Evolutionary conservation across 805 yeast species (phyloP).

Genomic region (Schizosaccharomyces japonicus): DNA sequence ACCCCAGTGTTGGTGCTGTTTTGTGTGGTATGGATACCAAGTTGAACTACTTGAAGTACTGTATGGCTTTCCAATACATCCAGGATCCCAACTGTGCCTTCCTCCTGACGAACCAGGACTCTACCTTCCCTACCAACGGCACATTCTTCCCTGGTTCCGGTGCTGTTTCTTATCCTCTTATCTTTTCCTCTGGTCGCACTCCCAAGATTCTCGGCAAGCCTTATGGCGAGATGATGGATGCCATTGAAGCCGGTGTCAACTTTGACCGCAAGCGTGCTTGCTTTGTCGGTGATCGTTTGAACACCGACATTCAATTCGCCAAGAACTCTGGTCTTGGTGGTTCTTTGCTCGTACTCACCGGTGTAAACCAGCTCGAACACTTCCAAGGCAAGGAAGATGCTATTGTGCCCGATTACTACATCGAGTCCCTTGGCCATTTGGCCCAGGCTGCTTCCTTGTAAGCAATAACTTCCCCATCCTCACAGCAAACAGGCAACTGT

Average conservation of each 20-base stretch:
- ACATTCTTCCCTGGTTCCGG: conserved; percentile 86
- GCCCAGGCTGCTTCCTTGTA: background rate
- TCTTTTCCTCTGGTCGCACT: conserved; percentile 49
- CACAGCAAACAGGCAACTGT: no score
- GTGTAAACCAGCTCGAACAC: conserved; percentile 57
- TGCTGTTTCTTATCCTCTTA: conserved; percentile 54
- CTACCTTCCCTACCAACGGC: conserved; percentile 81
- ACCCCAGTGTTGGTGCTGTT: conserved; percentile 62
- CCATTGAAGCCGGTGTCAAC: conserved; percentile 43
- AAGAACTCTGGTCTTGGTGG: conserved; percentile 53
- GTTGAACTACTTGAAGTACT: conserved; percentile 59
- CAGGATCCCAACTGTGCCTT: conserved; percentile 40
- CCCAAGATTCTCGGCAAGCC: conserved; percentile 93
- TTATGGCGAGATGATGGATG: conserved; percentile 65
- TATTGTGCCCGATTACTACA: conserved; percentile 41
- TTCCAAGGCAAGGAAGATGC: conserved; percentile 22
- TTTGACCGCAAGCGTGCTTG: conserved; percentile 35
- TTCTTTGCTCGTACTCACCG: conserved; percentile 71
- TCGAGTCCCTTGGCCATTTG: conserved; percentile 45
- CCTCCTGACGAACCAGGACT: conserved; percentile 83
- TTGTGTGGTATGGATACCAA: conserved; percentile 64
- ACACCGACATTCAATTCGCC: conserved; percentile 89
- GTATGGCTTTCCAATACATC: conserved; percentile 61
- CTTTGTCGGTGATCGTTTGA: conserved; percentile 88
- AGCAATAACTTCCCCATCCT: no score